These are phyloP conservation scores for Graphilbum fragrans DNA, from an alignment of 2,329 filamentous ascomycete species.

Conservation along the genomic window DNA sequence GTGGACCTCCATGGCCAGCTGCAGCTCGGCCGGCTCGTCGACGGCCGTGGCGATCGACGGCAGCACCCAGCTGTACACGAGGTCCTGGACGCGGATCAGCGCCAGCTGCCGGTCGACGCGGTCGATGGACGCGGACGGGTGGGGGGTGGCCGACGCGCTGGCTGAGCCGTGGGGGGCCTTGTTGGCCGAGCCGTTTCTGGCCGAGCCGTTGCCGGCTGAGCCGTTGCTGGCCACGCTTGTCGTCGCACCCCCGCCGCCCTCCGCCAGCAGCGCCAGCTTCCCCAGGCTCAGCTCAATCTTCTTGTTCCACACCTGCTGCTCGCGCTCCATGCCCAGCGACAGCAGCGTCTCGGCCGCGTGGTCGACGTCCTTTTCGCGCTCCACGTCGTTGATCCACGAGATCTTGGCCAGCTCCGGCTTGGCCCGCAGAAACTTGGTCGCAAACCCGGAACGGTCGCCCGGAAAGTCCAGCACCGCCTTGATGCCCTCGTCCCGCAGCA, in stretches of 20 bases:
- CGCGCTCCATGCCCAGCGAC: conserved; percentile 55
- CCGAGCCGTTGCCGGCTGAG: conserved; percentile 1
- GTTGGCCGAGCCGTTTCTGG: too few relatives aligned
- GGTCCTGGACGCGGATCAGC: conserved; percentile 68
- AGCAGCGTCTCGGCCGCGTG: conserved; percentile 62
- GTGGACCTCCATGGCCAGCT: conserved; percentile 63
- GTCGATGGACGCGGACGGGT: conserved; percentile 22
- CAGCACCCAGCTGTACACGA: conserved; percentile 58
- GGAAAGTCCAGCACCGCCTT: conserved; percentile 59
- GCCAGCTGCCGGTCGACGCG: conserved; percentile 52
- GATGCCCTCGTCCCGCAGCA: conserved; percentile 56
- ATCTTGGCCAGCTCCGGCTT: conserved; percentile 63
- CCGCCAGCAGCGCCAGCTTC: conserved; percentile 67
- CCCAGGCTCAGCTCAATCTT: conserved; percentile 84
- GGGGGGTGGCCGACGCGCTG: neutral
- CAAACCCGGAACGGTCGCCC: conserved; percentile 53
- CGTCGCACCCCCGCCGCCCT: conserved; percentile 18
- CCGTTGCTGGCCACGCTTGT: conserved; percentile 13
- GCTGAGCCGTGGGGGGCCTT: neutral
- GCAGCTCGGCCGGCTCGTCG: conserved; percentile 65
- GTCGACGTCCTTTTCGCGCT: conserved; percentile 61
- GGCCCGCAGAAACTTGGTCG: conserved; percentile 68
- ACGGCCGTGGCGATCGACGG: conserved; percentile 59
- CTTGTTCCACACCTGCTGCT: conserved; percentile 81
- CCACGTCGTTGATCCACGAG: conserved; percentile 90